Conservation (phyloP, 805 yeast genomes). For the Sugiyamaella valdiviana region DNA sequence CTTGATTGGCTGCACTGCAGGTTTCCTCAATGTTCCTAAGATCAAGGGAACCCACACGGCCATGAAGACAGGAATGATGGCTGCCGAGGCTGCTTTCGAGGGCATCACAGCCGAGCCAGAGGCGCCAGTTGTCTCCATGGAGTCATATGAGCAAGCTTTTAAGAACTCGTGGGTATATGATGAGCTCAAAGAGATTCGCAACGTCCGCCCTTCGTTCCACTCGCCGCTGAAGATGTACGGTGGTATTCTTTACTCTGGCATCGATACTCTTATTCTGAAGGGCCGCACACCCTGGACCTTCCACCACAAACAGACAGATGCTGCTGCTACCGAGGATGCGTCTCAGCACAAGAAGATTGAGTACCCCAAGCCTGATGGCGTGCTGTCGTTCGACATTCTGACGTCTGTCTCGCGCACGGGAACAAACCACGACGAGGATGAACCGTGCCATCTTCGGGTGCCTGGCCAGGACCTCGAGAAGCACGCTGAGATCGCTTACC, state of each 20-base stretch:
- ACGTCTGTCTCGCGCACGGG: slow-evolving; percentile 97
- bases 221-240: slow-evolving; percentile 68
- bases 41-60: slow-evolving; percentile 98
- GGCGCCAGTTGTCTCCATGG: slow-evolving; percentile 18
- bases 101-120: slow-evolving; percentile 35
- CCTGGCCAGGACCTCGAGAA: slow-evolving; percentile 36
- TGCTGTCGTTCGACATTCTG: slow-evolving; percentile 79
- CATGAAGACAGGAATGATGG: slow-evolving; percentile 89
- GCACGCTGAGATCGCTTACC: slow-evolving; percentile 66
- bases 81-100: slow-evolving; percentile 76
- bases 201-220: slow-evolving; percentile 87
- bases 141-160: slow-evolving; percentile 58
- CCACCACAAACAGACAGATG: slow-evolving; percentile 60
- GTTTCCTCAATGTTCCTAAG: slow-evolving; percentile 95
- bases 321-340: slow-evolving; percentile 66
- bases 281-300: slow-evolving; percentile 91
- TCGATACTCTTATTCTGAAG: slow-evolving; percentile 67
- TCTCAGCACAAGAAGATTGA: slow-evolving; percentile 60
- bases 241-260: slow-evolving; percentile 78
- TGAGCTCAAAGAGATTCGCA: slow-evolving; percentile 79
- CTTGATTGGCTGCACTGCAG: slow-evolving; percentile 91
- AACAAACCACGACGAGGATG: slow-evolving; percentile 92
- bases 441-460: slow-evolving; percentile 74
- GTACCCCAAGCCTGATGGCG: slow-evolving; percentile 96
- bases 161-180: slow-evolving; percentile 78